Evolutionary conservation across 2,329 filamentous ascomycete species (phyloP).

Genomic region (Aspergillus pseudonomiae): DNA sequence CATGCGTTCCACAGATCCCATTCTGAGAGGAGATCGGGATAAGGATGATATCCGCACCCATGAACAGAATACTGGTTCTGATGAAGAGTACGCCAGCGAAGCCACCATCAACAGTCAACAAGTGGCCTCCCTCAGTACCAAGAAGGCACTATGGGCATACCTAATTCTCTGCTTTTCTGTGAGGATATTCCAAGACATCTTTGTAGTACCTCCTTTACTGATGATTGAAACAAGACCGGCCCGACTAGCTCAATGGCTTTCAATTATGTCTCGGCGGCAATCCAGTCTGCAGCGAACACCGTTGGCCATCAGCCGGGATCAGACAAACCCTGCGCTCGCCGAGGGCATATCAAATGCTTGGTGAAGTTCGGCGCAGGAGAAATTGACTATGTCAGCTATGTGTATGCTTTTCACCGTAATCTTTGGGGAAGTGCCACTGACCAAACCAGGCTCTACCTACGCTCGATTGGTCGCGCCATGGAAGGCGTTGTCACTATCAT

Average conservation of each 20-base stretch:
- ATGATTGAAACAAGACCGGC: neutral
- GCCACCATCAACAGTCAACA: neutral
- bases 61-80: neutral
- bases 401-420: slow-evolving; percentile 10
- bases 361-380: slow-evolving; percentile 22
- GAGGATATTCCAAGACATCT: neutral
- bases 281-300: slow-evolving; percentile 16
- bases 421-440: neutral
- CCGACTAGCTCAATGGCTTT: slow-evolving; percentile 12
- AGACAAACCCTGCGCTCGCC: slow-evolving; percentile 13
- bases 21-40: neutral
- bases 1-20: neutral
- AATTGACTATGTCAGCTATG: slow-evolving; percentile 25
- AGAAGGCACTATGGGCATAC: slow-evolving; percentile 18
- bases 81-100: neutral
- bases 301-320: slow-evolving; percentile 16
- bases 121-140: neutral
- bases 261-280: slow-evolving; percentile 18
- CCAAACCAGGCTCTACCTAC: slow-evolving; percentile 20
- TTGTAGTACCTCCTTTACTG: neutral
- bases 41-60: neutral
- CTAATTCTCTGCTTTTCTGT: slow-evolving; percentile 23
- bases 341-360: slow-evolving; percentile 21
- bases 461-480: slow-evolving; percentile 23
- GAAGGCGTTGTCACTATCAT: slow-evolving; percentile 23